Conservation (phyloP, 2,329 filamentous ascomycete species). For the Sporothrix luriei region DNA sequence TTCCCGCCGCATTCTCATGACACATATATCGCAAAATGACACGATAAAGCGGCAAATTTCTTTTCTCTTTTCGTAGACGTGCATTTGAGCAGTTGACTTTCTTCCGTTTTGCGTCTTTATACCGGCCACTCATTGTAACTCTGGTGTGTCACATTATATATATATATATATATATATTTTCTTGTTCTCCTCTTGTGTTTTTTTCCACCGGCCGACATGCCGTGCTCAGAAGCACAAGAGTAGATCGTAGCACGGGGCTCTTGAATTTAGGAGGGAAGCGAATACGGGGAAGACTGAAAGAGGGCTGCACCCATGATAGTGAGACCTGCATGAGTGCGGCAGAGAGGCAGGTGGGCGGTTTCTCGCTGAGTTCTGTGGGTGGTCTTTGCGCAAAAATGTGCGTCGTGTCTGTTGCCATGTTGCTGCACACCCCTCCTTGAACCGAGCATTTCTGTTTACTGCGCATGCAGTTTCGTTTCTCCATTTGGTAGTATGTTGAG, state of each 20-base stretch:
- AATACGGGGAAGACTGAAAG: not conserved
- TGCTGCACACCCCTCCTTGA: not conserved
- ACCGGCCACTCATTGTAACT: not conserved
- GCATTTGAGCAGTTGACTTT: not conserved
- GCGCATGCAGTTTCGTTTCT: not conserved
- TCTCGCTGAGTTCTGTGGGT: not conserved
- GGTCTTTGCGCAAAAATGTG: not conserved
- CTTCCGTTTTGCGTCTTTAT: not conserved
- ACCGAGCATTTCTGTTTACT: too few species aligned
- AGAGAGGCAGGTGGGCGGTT: not conserved
- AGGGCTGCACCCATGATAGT: not conserved
- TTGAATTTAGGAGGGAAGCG: not conserved
- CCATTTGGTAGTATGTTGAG: not conserved
- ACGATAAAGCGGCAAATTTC: not conserved
- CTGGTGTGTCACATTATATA: not conserved
- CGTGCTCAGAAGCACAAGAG: conserved; percentile 27
- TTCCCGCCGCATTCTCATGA: not conserved
- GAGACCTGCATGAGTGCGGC: not conserved
- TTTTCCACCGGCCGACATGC: conserved; percentile 14
- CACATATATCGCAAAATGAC: not conserved
- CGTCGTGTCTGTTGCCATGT: too few species aligned
- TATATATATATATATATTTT: too few species aligned
- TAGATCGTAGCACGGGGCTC: conserved; percentile 22
- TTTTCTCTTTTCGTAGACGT: not conserved
- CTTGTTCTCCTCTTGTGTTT: not conserved